phyloP scores from a whole-genome alignment of 1,139 yeast genomes.

The Debaryomycetaceae sp. region DNA sequence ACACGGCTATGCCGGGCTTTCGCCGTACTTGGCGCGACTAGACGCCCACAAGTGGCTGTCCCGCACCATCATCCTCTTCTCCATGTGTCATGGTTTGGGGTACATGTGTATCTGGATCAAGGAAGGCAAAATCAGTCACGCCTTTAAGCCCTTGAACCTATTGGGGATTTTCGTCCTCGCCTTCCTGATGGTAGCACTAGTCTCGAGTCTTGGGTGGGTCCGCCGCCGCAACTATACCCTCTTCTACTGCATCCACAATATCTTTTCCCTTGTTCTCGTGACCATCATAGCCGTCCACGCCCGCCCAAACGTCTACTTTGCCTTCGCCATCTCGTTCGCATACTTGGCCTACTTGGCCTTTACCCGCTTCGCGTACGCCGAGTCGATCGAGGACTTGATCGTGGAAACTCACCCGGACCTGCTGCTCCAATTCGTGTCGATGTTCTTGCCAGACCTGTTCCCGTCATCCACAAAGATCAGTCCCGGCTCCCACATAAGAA shows the following conservation, averaged over 20 bases:
- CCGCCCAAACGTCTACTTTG: slow-evolving; percentile 26
- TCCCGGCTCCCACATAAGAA: slow-evolving; percentile 29
- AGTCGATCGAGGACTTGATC: slow-evolving; percentile 4
- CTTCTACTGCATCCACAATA: slow-evolving; percentile 27
- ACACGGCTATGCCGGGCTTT: slow-evolving; percentile 6
- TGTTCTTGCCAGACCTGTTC: background rate
- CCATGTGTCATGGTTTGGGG: slow-evolving; percentile 47
- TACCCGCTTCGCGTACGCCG: slow-evolving; percentile 9
- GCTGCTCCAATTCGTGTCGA: background rate
- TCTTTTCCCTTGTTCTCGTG: slow-evolving; percentile 20
- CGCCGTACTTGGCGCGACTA: slow-evolving; percentile 43
- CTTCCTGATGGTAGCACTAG: slow-evolving; percentile 18
- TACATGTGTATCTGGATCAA: slow-evolving; percentile 37
- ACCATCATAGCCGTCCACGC: slow-evolving; percentile 28
- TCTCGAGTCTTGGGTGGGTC: slow-evolving; percentile 40
- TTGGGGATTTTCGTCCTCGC: slow-evolving; percentile 49
- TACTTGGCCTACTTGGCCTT: slow-evolving; percentile 16
- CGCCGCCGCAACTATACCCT: slow-evolving; percentile 15
- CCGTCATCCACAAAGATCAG: slow-evolving; percentile 6
- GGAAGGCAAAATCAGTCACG: slow-evolving; percentile 25
- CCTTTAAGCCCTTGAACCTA: slow-evolving; percentile 38
- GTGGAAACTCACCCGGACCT: slow-evolving; percentile 4
- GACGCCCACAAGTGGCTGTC: slow-evolving; percentile 76
- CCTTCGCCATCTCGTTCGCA: slow-evolving; percentile 13
- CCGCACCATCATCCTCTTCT: slow-evolving; percentile 44